A percentile compares a stretch with the other conserved stretches of the same genome.
These are phyloP conservation scores for Kentomonas sorsogonicus DNA, from an alignment of 208 protist genomes.

Conservation along the genomic window DNA sequence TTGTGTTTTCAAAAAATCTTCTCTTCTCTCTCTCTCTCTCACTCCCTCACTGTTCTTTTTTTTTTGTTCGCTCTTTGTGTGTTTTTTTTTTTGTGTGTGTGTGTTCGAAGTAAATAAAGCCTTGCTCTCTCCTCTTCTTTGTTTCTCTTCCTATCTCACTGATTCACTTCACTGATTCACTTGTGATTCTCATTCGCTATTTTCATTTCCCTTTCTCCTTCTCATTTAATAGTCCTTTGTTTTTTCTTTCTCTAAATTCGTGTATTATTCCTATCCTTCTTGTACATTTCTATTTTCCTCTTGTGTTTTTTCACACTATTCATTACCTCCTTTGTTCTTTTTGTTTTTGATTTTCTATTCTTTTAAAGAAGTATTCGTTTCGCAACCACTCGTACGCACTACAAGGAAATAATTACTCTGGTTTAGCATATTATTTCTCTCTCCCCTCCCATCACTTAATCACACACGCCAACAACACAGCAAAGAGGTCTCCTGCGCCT, in stretches of 20 bases:
- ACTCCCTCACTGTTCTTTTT: neutral
- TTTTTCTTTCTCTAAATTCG: constrained; percentile 10
- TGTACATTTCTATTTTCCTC: neutral
- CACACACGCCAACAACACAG: no score
- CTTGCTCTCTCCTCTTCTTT: constrained; percentile 12
- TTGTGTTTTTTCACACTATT: neutral
- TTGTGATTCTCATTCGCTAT: constrained; percentile 15
- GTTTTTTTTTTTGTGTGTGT: constrained; percentile 11
- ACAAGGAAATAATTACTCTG: no score
- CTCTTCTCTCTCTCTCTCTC: neutral
- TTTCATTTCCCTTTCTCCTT: constrained; percentile 5
- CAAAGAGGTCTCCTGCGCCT: no score
- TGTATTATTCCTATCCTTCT: constrained; percentile 6
- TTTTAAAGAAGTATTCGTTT: no score
- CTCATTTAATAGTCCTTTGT: constrained; percentile 10
- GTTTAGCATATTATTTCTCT: no score
- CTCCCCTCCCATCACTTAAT: no score
- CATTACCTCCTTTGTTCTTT: constrained; percentile 1
- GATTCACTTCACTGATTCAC: constrained; percentile 4
- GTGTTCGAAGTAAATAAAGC: neutral
- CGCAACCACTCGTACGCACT: no score
- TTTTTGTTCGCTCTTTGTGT: constrained; percentile 3
- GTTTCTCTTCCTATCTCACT: neutral
- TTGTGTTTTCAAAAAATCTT: constrained; percentile 6
- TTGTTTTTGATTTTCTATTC: neutral